Conservation (phyloP, 2,329 filamentous ascomycete species). For the Lachnellula cervina region DNA sequence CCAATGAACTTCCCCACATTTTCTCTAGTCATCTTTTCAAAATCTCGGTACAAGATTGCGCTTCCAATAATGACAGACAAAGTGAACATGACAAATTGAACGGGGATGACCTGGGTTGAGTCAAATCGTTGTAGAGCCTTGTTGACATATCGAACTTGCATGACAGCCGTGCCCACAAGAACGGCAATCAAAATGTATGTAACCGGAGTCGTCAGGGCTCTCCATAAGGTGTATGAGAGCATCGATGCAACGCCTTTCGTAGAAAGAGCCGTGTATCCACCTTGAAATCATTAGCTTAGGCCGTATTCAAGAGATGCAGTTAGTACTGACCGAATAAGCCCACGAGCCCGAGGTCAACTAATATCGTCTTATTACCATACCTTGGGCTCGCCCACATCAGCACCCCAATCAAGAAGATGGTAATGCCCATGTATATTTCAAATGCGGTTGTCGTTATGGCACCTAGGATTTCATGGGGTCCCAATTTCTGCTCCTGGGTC, state of each 20-base stretch:
- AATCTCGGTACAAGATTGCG: slow-evolving; percentile 89
- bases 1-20: slow-evolving; percentile 82
- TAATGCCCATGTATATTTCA: slow-evolving; percentile 81
- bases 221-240: slow-evolving; percentile 83
- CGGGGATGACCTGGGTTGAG: slow-evolving; percentile 95
- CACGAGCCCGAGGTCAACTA: slow-evolving; percentile 90
- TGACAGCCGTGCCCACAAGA: slow-evolving; percentile 76
- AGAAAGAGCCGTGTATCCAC: slow-evolving; percentile 91
- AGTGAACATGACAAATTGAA: slow-evolving; percentile 96
- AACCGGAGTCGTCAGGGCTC: slow-evolving; percentile 84
- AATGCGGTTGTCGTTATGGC: slow-evolving; percentile 87
- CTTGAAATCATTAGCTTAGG: slow-evolving; percentile 39
- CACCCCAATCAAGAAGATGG: slow-evolving; percentile 63
- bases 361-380: slow-evolving; percentile 79
- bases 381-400: slow-evolving; percentile 78
- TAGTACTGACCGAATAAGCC: slow-evolving; percentile 74
- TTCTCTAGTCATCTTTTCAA: slow-evolving; percentile 71
- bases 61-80: slow-evolving; percentile 93
- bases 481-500: slow-evolving; percentile 82
- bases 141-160: slow-evolving; percentile 98
- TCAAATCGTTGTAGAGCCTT: slow-evolving; percentile 86
- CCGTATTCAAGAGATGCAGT: background rate
- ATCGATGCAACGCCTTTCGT: slow-evolving; percentile 96
- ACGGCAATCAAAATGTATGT: slow-evolving; percentile 81
- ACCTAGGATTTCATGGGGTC: slow-evolving; percentile 83